A percentile compares a stretch with the other conserved stretches of the same genome.
phyloP scores from a whole-genome alignment of 805 yeast genomes.

The Lipomyces mesembrius region DNA sequence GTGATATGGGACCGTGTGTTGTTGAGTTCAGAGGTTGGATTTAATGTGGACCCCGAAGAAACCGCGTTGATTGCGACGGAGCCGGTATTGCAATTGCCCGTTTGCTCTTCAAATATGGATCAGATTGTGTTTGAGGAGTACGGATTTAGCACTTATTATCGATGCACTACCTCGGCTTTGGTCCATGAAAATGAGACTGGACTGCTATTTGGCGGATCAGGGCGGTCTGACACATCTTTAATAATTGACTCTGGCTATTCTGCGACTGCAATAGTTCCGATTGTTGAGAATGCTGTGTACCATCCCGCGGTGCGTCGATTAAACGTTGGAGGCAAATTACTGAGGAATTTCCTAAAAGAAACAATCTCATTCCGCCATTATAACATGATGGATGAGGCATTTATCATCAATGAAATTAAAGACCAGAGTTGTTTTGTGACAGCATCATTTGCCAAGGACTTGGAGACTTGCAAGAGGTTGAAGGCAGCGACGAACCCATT shows the following conservation, averaged over 20 bases:
- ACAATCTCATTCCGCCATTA: constrained; percentile 87
- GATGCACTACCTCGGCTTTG: constrained; percentile 55
- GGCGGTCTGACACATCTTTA: constrained; percentile 62
- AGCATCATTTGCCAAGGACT: constrained; percentile 55
- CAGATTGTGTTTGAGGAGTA: constrained; percentile 94
- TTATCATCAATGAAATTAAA: constrained; percentile 81
- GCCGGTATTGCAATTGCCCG: constrained; percentile 79
- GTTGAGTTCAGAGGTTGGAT: constrained; percentile 48
- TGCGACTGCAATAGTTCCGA: constrained; percentile 85
- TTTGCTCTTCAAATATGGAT: constrained; percentile 80
- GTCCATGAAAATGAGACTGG: constrained; percentile 28
- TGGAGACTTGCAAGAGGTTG: constrained; percentile 44
- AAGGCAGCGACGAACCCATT: constrained; percentile 24
- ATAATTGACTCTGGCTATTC: constrained; percentile 89
- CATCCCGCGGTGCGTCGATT: constrained; percentile 74
- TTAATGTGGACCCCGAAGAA: constrained; percentile 44
- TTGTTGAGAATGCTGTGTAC: constrained; percentile 70
- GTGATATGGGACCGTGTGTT: constrained; percentile 88
- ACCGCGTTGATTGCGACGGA: constrained; percentile 75
- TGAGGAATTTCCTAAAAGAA: constrained; percentile 83
- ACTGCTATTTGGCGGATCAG: background rate
- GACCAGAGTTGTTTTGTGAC: constrained; percentile 78
- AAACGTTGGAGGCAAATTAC: constrained; percentile 83
- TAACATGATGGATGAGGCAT: constrained; percentile 89
- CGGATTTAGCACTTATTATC: constrained; percentile 71